Evolutionary conservation across 768 basidiomycete species (phyloP).

Genomic region (Suillus americanus): DNA sequence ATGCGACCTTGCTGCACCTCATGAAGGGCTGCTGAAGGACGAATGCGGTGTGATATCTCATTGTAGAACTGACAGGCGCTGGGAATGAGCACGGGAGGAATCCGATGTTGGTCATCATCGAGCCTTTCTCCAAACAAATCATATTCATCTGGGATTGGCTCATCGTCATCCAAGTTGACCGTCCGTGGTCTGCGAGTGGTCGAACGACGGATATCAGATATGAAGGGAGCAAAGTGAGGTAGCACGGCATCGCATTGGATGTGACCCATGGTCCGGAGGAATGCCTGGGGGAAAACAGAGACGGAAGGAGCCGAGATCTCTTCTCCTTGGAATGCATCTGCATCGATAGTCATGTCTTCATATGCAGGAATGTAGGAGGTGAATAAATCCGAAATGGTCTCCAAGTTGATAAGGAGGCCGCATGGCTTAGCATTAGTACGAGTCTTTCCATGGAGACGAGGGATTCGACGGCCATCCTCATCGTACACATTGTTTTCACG

Average conservation of each 20-base stretch:
- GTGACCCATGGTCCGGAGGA: neutral
- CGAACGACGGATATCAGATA: neutral
- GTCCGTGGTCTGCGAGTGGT: too few relatives aligned
- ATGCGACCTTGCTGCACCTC: neutral
- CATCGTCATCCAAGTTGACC: neutral
- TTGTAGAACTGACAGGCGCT: conserved; percentile 1
- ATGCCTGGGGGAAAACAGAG: neutral
- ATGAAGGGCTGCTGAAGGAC: neutral
- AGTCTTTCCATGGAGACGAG: neutral
- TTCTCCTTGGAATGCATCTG: neutral
- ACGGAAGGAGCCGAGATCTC: rapidly evolving
- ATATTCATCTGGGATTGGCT: neutral
- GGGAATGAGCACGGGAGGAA: neutral
- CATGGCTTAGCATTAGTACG: neutral
- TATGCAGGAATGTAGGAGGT: neutral
- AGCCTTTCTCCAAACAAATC: neutral
- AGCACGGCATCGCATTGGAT: neutral
- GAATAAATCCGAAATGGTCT: neutral
- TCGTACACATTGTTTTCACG: neutral
- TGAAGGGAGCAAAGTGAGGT: neutral
- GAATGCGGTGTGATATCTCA: neutral
- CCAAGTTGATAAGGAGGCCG: neutral
- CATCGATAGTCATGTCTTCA: neutral
- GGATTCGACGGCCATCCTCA: neutral
- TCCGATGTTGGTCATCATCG: neutral